Evolutionary conservation across 345 rosid genomes (phyloP).

Genomic region (Excoecaria agallocha): DNA sequence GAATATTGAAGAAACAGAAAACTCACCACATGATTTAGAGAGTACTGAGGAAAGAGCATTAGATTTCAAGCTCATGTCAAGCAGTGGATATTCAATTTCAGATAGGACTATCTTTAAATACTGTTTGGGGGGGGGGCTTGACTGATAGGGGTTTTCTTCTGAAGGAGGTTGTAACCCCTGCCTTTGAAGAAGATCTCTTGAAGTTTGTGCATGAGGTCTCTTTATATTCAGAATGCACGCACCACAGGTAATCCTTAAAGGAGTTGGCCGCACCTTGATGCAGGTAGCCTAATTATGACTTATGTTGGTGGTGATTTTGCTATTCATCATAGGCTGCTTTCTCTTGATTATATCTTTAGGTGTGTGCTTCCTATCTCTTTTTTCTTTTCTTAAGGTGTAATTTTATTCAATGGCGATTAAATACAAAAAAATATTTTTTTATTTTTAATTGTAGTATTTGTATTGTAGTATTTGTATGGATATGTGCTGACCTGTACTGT

Average conservation of each 20-base stretch:
- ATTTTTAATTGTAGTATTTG: too few species aligned
- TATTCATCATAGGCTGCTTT: conserved; percentile 68
- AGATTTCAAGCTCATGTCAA: conserved; percentile 34
- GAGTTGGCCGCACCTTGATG: conserved; percentile 98
- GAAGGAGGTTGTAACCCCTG: conserved; percentile 67
- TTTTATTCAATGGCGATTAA: not conserved
- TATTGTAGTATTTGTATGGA: too few species aligned
- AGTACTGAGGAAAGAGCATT: conserved; percentile 50
- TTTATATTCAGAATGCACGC: conserved; percentile 82
- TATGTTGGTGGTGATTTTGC: conserved; percentile 73
- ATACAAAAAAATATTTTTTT: not conserved
- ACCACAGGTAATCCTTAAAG: conserved; percentile 82
- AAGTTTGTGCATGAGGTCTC: conserved; percentile 75
- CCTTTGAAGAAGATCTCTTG: conserved; percentile 60
- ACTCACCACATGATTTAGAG: conserved; percentile 59
- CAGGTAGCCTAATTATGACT: conserved; percentile 83
- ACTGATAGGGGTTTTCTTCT: conserved; percentile 69
- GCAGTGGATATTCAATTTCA: conserved; percentile 45
- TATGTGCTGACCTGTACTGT: too few species aligned
- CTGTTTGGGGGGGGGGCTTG: conserved; percentile 75
- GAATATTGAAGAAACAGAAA: conserved; percentile 40
- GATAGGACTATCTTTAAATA: conserved; percentile 63
- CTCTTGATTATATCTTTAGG: conserved; percentile 58
- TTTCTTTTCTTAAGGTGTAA: not conserved
- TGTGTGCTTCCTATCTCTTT: conserved; percentile 20